phyloP scores from a whole-genome alignment of 2,329 filamentous ascomycete species.

The Botrytis aclada region DNA sequence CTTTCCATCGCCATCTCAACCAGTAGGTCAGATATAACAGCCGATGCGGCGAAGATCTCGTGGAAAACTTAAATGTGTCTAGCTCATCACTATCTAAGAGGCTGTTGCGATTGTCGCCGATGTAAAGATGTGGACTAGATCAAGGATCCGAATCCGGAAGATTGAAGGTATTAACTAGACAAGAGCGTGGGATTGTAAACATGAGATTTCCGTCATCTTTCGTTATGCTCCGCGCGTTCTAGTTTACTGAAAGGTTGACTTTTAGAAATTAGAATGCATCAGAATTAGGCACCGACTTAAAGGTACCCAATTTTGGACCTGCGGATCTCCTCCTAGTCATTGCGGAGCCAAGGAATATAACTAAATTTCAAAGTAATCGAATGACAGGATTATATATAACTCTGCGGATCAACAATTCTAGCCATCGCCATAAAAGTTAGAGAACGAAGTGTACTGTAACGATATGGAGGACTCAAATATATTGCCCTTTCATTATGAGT shows the following conservation, averaged over 20 bases:
- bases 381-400: background rate
- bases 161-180: background rate
- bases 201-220: background rate
- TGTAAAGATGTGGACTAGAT: background rate
- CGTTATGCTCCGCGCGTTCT: background rate
- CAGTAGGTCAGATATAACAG: no score
- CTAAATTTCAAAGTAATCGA: background rate
- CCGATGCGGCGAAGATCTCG: background rate
- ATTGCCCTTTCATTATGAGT: background rate
- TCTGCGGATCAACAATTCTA: background rate
- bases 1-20: background rate
- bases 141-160: background rate
- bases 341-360: background rate
- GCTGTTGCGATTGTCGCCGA: background rate
- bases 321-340: background rate
- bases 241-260: background rate
- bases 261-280: background rate
- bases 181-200: background rate
- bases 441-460: background rate
- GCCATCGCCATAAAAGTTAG: background rate
- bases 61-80: background rate
- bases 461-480: background rate
- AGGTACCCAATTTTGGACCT: background rate
- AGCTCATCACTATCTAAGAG: no score
- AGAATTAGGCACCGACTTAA: background rate